A percentile compares a stretch with the other conserved stretches of the same genome.
Evolutionary conservation across 176 grass and related monocot genomes (phyloP).

Genomic region (Zoysia japonica): DNA sequence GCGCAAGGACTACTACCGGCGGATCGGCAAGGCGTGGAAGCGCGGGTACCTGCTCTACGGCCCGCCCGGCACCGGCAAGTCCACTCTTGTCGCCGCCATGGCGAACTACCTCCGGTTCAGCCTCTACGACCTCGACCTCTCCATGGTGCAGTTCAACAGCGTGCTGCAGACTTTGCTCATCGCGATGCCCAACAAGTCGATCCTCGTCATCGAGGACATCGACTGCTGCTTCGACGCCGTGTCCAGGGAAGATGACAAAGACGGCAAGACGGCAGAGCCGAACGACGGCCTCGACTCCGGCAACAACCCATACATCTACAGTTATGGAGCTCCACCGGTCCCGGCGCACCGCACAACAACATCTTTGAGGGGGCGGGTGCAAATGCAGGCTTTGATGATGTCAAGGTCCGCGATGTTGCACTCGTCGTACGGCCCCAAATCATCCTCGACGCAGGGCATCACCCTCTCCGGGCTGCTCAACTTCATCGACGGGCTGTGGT

Average conservation of each 20-base stretch:
- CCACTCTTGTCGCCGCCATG: not conserved
- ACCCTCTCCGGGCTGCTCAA: slow-evolving; percentile 43
- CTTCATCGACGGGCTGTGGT: slow-evolving; percentile 50
- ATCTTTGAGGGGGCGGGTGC: too few species aligned
- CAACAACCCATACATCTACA: too few species aligned
- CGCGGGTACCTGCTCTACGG: not conserved
- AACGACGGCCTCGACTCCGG: too few species aligned
- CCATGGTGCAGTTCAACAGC: not conserved
- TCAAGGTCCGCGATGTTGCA: too few species aligned
- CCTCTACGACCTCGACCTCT: not conserved
- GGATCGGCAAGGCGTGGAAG: not conserved
- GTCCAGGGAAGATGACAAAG: not conserved
- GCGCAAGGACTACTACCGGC: not conserved
- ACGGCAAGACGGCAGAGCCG: too few species aligned
- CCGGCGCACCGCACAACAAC: too few species aligned
- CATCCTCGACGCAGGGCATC: not conserved
- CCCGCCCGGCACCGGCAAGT: not conserved
- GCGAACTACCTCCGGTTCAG: not conserved
- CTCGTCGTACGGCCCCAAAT: too few species aligned
- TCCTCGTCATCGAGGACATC: not conserved
- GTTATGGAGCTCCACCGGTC: too few species aligned
- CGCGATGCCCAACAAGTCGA: too few species aligned
- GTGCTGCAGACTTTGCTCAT: not conserved
- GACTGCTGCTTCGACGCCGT: not conserved
- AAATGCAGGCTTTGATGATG: too few species aligned